Evolutionary conservation across 1,139 yeast genomes (phyloP).

Genomic region (Kluyveromyces sp.): DNA sequence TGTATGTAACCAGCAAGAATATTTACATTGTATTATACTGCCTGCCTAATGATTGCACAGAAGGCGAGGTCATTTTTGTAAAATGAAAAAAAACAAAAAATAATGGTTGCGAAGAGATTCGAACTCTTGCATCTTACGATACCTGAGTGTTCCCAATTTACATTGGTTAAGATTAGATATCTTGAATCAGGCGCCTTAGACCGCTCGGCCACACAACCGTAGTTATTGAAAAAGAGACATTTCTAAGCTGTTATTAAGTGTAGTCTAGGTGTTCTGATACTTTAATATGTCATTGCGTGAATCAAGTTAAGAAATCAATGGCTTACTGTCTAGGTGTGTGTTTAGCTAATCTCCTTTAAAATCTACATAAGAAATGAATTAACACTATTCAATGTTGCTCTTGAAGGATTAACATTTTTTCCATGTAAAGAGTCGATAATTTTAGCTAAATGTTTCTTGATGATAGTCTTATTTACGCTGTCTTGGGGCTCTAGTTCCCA

Average conservation of each 20-base stretch:
- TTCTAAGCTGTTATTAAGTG: too few species aligned
- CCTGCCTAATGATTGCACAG: too few species aligned
- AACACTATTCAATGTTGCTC: conserved; percentile 66
- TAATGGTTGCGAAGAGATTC: conserved; percentile 24
- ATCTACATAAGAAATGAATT: conserved; percentile 39
- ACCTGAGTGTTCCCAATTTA: conserved; percentile 20
- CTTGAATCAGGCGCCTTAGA: conserved; percentile 27
- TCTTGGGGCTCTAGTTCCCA: conserved; percentile 31
- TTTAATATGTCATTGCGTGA: too few species aligned
- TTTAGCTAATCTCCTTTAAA: not conserved
- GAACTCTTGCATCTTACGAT: conserved; percentile 28
- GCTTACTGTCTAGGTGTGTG: not conserved
- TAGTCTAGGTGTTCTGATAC: too few species aligned
- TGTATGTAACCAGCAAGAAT: too few species aligned
- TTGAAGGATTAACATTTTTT: conserved; percentile 54
- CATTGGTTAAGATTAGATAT: conserved; percentile 4
- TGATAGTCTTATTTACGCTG: conserved; percentile 40
- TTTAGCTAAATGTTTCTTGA: conserved; percentile 50
- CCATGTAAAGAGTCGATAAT: conserved; percentile 36
- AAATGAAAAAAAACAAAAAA: conserved; percentile 5
- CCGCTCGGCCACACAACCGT: conserved; percentile 27
- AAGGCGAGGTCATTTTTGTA: too few species aligned
- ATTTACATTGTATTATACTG: too few species aligned
- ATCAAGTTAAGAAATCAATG: too few species aligned
- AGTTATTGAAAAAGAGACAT: too few species aligned